Evolutionary conservation across 1,284 basidiomycete genomes (phyloP).

Genomic region (Testicularia cyperi): DNA sequence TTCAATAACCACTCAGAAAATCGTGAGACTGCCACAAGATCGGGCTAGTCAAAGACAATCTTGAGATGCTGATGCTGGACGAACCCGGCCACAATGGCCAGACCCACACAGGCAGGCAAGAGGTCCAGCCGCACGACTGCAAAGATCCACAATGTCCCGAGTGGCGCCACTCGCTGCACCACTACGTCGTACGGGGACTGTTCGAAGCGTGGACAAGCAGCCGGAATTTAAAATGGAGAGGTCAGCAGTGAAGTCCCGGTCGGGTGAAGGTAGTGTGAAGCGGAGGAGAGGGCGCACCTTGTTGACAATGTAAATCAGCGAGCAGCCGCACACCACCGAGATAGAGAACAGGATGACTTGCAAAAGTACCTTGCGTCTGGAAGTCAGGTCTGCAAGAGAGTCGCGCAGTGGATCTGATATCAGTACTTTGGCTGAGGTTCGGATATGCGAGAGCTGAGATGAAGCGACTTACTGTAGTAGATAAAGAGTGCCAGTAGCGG

Average conservation of each 20-base stretch:
- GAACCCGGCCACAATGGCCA: constrained; percentile 48
- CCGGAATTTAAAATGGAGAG: too few relatives aligned
- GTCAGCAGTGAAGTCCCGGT: constrained; percentile 2
- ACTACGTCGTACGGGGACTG: constrained; percentile 51
- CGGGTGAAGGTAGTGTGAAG: too few relatives aligned
- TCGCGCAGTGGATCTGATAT: too few relatives aligned
- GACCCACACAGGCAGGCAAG: constrained; percentile 41
- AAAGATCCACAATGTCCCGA: constrained; percentile 61
- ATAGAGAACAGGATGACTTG: constrained; percentile 31
- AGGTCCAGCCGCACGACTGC: constrained; percentile 58
- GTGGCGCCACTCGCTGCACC: constrained; percentile 56
- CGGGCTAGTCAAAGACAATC: constrained; percentile 21
- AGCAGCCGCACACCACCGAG: constrained; percentile 32
- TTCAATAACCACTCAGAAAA: too few relatives aligned
- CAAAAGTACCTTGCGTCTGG: constrained; percentile 25
- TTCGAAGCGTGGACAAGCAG: too few relatives aligned
- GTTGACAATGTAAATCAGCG: constrained; percentile 51
- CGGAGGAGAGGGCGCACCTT: constrained; percentile 24
- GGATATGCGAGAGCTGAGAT: too few relatives aligned
- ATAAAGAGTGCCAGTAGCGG: constrained; percentile 47
- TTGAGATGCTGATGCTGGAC: constrained; percentile 16
- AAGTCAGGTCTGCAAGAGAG: constrained; percentile 25
- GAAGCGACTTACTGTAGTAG: constrained; percentile 39
- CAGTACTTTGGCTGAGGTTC: too few relatives aligned
- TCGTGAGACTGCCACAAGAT: too few relatives aligned